Conservation (phyloP, 352 stramenopile genomes). For the Globisporangium uncinulatum region DNA sequence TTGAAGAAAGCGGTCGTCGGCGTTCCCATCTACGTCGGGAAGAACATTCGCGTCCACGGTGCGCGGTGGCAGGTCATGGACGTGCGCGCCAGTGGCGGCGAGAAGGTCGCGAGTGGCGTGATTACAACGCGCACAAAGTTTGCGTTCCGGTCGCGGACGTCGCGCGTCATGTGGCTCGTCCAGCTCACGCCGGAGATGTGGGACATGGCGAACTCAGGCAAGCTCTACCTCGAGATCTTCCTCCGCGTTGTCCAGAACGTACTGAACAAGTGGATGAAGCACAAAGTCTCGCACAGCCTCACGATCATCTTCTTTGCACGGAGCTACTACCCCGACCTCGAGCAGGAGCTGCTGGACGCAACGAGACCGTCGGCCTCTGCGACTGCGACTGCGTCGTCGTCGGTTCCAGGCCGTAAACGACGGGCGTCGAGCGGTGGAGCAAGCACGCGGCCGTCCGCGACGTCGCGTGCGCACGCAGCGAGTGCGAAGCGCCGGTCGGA, state of each 20-base stretch:
- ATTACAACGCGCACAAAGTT: constrained; percentile 96
- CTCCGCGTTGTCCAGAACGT: constrained; percentile 76
- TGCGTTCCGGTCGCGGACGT: constrained; percentile 92
- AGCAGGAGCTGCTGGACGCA: constrained; percentile 31
- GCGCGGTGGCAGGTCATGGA: constrained; percentile 88
- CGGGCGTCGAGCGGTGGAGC: constrained; percentile 7
- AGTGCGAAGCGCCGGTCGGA: constrained; percentile 17
- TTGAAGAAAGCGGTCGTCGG: constrained; percentile 66
- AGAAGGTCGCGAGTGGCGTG: constrained; percentile 90
- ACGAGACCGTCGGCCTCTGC: background rate
- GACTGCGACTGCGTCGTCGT: background rate
- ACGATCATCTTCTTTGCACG: constrained; percentile 91
- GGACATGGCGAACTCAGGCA: constrained; percentile 87
- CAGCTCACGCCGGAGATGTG: constrained; percentile 95
- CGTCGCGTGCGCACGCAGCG: background rate
- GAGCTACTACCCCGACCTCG: constrained; percentile 83
- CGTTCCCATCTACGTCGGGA: constrained; percentile 68
- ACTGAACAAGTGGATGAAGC: constrained; percentile 87
- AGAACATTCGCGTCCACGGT: constrained; percentile 69
- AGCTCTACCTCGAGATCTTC: constrained; percentile 90
- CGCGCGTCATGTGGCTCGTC: constrained; percentile 97
- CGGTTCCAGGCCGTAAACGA: constrained; percentile 2
- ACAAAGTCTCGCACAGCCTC: constrained; percentile 89
- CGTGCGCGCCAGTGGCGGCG: constrained; percentile 59
- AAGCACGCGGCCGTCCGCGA: background rate